phyloP scores from a whole-genome alignment of 2,329 filamentous ascomycete species.

The Beauveria pseudobassiana region DNA sequence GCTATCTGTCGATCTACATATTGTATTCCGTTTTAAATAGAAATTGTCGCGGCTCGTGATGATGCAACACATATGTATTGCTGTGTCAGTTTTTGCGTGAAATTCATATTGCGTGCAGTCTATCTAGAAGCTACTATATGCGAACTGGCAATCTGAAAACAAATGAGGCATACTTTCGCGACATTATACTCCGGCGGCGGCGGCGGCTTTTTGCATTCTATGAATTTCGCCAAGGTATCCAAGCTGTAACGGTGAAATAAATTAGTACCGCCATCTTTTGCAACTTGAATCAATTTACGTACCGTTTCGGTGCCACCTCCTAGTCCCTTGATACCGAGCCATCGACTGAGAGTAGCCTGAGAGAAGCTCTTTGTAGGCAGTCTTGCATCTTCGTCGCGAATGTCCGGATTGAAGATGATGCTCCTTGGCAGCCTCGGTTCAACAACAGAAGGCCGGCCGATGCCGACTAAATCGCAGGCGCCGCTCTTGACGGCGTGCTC shows the following conservation, averaged over 20 bases:
- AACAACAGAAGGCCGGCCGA: slow-evolving; percentile 31
- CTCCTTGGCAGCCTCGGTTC: slow-evolving; percentile 30
- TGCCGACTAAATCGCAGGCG: slow-evolving; percentile 34
- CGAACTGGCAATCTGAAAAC: neutral
- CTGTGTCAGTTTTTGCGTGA: neutral
- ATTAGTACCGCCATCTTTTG: neutral
- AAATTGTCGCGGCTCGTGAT: no score
- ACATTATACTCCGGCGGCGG: neutral
- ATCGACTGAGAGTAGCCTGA: slow-evolving; percentile 17
- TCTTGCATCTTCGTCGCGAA: slow-evolving; percentile 27
- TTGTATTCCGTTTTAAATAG: no score
- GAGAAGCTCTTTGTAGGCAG: slow-evolving; percentile 21
- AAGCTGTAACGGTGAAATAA: neutral
- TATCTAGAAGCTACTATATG: neutral
- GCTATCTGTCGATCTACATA: no score
- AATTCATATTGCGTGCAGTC: neutral
- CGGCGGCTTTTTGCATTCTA: neutral
- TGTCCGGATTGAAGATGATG: slow-evolving; percentile 26
- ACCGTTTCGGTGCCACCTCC: slow-evolving; percentile 7
- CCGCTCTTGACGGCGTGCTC: slow-evolving; percentile 30
- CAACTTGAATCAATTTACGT: neutral
- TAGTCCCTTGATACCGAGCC: slow-evolving; percentile 15
- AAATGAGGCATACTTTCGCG: no score
- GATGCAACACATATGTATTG: neutral
- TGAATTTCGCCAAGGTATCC: slow-evolving; percentile 1